Evolutionary conservation across 1,284 basidiomycete genomes (phyloP).

Genomic region (Meira nashicola): DNA sequence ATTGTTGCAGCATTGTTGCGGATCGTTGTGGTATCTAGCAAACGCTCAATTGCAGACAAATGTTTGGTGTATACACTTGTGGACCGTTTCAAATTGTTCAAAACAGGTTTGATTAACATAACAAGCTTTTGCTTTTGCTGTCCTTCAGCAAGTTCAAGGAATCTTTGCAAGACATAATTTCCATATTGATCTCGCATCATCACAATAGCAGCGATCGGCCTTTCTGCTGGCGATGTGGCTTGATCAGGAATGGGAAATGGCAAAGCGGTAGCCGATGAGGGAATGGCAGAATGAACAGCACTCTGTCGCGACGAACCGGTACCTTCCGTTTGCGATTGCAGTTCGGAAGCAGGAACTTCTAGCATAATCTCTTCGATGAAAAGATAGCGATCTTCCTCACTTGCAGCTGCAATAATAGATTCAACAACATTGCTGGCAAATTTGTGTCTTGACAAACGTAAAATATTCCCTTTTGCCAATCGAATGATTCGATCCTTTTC

Average conservation of each 20-base stretch:
- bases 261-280: not conserved
- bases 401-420: slow-evolving; percentile 72
- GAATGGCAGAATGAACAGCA: not conserved
- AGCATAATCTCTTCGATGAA: slow-evolving; percentile 78
- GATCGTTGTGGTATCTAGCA: not conserved
- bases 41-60: slow-evolving; percentile 13
- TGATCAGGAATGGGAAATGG: not conserved
- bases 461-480: slow-evolving; percentile 71
- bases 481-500: slow-evolving; percentile 69
- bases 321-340: not conserved
- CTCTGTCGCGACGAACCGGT: not conserved
- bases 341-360: slow-evolving; percentile 30
- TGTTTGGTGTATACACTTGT: slow-evolving; percentile 15
- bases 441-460: slow-evolving; percentile 68
- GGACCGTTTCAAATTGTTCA: slow-evolving; percentile 20
- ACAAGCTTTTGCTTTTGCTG: slow-evolving; percentile 28
- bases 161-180: slow-evolving; percentile 56
- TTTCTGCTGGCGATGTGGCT: not conserved
- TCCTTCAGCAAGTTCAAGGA: slow-evolving; percentile 38
- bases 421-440: slow-evolving; percentile 97
- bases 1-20: not conserved
- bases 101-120: slow-evolving; percentile 21
- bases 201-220: slow-evolving; percentile 24
- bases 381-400: slow-evolving; percentile 62
- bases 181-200: slow-evolving; percentile 91